A percentile compares a stretch with the other conserved stretches of the same genome.
These are phyloP conservation scores for Cardiospermum halicacabum DNA, from an alignment of 345 rosid genomes.

Conservation along the genomic window DNA sequence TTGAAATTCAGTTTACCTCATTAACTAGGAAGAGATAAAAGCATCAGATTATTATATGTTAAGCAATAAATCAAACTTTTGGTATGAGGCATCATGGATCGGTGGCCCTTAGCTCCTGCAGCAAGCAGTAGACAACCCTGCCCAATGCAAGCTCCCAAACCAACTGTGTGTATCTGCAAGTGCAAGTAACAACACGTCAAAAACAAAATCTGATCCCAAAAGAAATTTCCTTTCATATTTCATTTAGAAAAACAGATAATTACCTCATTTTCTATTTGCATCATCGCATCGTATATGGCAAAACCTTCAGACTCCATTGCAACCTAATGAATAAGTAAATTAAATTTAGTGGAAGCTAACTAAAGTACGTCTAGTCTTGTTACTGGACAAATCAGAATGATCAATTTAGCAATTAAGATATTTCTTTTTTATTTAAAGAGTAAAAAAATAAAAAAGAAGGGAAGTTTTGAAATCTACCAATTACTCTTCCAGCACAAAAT, in stretches of 20 bases:
- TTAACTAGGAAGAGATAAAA: not conserved
- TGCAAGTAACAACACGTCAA: slow-evolving; percentile 11
- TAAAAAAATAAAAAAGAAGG: not conserved
- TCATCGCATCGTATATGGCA: slow-evolving; percentile 81
- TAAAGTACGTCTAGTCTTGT: not conserved
- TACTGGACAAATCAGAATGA: not conserved
- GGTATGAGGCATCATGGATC: slow-evolving; percentile 89
- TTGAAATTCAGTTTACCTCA: slow-evolving; percentile 18
- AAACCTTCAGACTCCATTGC: slow-evolving; percentile 90
- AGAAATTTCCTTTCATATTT: too few relatives aligned
- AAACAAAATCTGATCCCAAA: not conserved
- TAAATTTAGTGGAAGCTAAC: not conserved
- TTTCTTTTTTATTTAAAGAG: not conserved
- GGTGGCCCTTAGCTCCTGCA: slow-evolving; percentile 77
- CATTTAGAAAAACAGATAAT: not conserved
- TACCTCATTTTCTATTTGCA: slow-evolving; percentile 70
- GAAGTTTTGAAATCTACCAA: not conserved
- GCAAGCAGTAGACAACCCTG: slow-evolving; percentile 80
- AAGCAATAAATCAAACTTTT: slow-evolving; percentile 44
- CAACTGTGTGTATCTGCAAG: slow-evolving; percentile 67
- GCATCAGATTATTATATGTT: slow-evolving; percentile 8
- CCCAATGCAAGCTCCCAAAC: slow-evolving; percentile 76
- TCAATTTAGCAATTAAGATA: not conserved
- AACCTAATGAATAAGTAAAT: slow-evolving; percentile 41
- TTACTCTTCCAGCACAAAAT: not conserved